Base-by-base conservation (phyloP, 1,284 basidiomycete species). In the Anthracocystis setariae region DNA sequence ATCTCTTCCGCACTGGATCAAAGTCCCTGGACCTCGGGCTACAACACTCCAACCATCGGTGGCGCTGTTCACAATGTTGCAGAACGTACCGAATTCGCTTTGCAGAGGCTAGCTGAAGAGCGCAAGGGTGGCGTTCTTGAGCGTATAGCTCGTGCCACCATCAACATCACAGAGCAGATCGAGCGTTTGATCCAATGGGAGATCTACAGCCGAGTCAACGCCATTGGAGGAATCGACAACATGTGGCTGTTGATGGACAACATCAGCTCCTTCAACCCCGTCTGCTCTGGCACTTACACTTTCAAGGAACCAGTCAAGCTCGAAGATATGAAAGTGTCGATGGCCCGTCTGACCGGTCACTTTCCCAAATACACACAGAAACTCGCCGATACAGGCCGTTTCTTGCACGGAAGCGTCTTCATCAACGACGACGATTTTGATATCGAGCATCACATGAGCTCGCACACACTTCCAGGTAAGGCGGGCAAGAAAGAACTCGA, bases 301-400 rank as follows among this genome's bases (percentile, higher is more conserved):
- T 77, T 82, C 45, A 66, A 69, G 8, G 21, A 72, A 3, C 62
- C 68, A 2, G 33, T 73, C 12, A 53, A 67, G 21, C 49, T 68
- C 21, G 51, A 64, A 4, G 47, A 62, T 8, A 43, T 79, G 35
- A 42, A 66, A 12, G 60, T 61, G 3, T 64, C 72, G 10, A 47
- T 78, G 39, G 13, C 37, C 2, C 42, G 51, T 15, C 77, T 78
- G 58, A 59, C 65, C 20, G 57, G 58, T 3, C 49, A 59, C 15
- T 82, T 81, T 45, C 80, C 80, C 23, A 75, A 76, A 38, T 82
- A 81, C 47, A 63, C 45, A n/a, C 68, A 77, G 47, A 72, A 65
- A 35, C 57, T 82, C 8, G 59, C 68, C 27, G 65, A 78, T 45
- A 46, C 58, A 12, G 67, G 67, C 12, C 48, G 77, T 5, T 57